Conservation (phyloP, 768 basidiomycete genomes). For the Tricholoma matsutake region DNA sequence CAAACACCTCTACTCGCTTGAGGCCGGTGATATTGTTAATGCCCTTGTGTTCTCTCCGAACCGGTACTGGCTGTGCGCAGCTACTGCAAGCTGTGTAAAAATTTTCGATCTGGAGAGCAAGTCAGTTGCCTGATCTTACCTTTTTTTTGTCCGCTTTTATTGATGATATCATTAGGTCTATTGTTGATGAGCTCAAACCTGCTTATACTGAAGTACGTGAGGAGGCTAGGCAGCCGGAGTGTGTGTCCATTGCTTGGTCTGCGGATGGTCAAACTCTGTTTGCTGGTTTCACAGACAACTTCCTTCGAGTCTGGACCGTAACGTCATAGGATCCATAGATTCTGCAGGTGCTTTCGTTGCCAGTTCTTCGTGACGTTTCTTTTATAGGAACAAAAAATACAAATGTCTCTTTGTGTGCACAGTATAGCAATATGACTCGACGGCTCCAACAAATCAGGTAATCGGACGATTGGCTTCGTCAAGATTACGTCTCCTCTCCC, state of each 20-base stretch:
- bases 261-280: conserved; percentile 97
- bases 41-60: conserved; percentile 99
- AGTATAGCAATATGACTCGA: not conserved
- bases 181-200: conserved; percentile 98
- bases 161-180: conserved; percentile 54
- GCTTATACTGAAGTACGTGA: conserved; percentile 78
- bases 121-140: conserved; percentile 44
- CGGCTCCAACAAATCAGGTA: not conserved
- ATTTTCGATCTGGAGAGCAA: conserved; percentile 99
- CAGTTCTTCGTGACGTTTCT: conserved; percentile 18
- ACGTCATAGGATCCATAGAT: conserved; percentile 45
- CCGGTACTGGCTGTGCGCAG: conserved; percentile 99
- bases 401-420: conserved; percentile 24
- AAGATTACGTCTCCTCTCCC: conserved; percentile 61
- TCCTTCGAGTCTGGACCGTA: conserved; percentile 90
- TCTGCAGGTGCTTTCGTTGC: conserved; percentile 14
- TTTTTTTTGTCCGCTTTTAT: not conserved
- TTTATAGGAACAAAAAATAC: conserved; percentile 24
- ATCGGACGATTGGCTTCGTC: conserved; percentile 39
- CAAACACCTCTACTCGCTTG: conserved; percentile 99
- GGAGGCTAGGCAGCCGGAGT: conserved; percentile 80
- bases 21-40: conserved; percentile 98
- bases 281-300: conserved; percentile 95
- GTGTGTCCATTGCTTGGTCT: conserved; percentile 97
- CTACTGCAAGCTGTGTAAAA: conserved; percentile 95